phyloP scores from a whole-genome alignment of 805 yeast genomes.

The Saccharomycopsis fodiens region DNA sequence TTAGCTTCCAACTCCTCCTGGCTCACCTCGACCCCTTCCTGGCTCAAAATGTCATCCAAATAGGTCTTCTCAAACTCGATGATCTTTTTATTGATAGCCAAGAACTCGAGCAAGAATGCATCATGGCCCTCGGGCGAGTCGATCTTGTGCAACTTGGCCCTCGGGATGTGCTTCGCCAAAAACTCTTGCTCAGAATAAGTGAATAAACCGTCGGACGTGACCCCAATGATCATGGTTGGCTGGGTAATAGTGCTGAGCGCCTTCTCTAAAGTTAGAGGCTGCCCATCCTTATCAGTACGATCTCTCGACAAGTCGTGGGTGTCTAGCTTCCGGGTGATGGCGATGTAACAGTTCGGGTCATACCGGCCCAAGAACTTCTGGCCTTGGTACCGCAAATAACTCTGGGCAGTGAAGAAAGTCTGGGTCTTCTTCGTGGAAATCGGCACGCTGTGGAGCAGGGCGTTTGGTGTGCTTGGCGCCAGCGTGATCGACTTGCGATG shows the following conservation, averaged over 20 bases:
- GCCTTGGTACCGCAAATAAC: constrained; percentile 91
- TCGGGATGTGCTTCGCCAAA: constrained; percentile 66
- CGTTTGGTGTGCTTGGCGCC: constrained; percentile 13
- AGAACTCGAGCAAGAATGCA: constrained; percentile 88
- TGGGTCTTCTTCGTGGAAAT: constrained; percentile 33
- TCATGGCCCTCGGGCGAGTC: constrained; percentile 97
- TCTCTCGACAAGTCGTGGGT: constrained; percentile 91
- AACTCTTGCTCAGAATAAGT: constrained; percentile 87
- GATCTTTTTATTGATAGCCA: constrained; percentile 65
- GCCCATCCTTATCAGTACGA: constrained; percentile 31
- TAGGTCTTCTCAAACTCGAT: constrained; percentile 53
- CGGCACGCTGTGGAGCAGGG: constrained; percentile 22
- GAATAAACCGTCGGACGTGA: constrained; percentile 86
- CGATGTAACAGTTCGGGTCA: constrained; percentile 94
- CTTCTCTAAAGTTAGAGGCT: constrained; percentile 29
- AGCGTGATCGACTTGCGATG: constrained; percentile 21
- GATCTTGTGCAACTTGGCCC: constrained; percentile 59
- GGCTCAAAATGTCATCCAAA: constrained; percentile 50
- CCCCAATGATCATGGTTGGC: constrained; percentile 83
- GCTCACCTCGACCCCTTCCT: constrained; percentile 34
- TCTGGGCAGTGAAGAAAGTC: constrained; percentile 86
- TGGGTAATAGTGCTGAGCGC: constrained; percentile 55
- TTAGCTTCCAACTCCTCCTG: constrained; percentile 36
- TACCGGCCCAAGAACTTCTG: constrained; percentile 81
- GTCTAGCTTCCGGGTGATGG: constrained; percentile 88